Conservation (phyloP, 208 protist species). For the Trypanosoma vivax region DNA sequence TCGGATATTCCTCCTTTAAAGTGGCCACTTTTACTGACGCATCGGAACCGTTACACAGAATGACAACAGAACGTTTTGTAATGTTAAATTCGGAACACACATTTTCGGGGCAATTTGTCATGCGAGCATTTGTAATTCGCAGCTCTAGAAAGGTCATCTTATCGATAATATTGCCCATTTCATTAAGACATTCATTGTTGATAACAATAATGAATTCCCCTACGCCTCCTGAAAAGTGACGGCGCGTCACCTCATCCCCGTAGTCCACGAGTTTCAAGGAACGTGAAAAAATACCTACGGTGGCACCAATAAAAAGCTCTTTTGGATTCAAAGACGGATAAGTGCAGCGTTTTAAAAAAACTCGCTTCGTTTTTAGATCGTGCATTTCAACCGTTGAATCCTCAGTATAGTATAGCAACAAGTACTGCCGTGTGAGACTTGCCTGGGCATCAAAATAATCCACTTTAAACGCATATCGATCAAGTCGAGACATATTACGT, state of each 20-base stretch:
- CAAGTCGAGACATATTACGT: slow-evolving; percentile 34
- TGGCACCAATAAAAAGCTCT: slow-evolving; percentile 90
- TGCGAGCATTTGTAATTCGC: slow-evolving; percentile 60
- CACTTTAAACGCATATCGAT: slow-evolving; percentile 74
- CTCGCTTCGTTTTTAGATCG: slow-evolving; percentile 86
- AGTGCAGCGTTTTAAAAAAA: slow-evolving; percentile 90
- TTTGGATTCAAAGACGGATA: slow-evolving; percentile 74
- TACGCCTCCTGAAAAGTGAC: slow-evolving; percentile 45
- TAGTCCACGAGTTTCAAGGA: slow-evolving; percentile 91
- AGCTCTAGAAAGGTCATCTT: slow-evolving; percentile 45
- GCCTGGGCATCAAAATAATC: slow-evolving; percentile 90
- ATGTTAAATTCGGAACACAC: slow-evolving; percentile 25
- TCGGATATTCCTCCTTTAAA: slow-evolving; percentile 25
- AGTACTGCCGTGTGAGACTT: slow-evolving; percentile 80
- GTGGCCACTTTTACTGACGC: slow-evolving; percentile 40
- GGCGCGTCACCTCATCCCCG: slow-evolving; percentile 83
- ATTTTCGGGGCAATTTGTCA: slow-evolving; percentile 55
- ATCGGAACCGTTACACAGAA: slow-evolving; percentile 56
- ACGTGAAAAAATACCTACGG: slow-evolving; percentile 89
- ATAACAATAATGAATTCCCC: slow-evolving; percentile 66
- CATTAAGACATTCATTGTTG: slow-evolving; percentile 25
- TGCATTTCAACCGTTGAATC: slow-evolving; percentile 94
- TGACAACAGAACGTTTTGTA: slow-evolving; percentile 36
- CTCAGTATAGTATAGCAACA: slow-evolving; percentile 84
- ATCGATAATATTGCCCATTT: slow-evolving; percentile 45